phyloP scores from a whole-genome alignment of 106 monocot species.

The Apostasia ramifera region DNA sequence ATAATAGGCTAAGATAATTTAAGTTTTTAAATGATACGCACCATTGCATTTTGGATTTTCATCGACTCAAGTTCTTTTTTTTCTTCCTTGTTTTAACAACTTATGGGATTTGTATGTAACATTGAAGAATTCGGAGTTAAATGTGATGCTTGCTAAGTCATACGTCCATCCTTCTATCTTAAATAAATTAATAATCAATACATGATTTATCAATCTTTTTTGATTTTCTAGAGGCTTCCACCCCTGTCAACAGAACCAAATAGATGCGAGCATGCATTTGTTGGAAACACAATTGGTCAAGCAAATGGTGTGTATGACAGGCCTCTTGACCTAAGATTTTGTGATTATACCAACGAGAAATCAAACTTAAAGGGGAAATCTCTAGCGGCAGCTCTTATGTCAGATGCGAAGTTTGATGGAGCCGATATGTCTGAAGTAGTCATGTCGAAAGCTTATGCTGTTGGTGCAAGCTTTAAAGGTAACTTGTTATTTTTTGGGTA shows the following conservation, averaged over 20 bases:
- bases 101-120: no score
- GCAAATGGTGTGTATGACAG: conserved; percentile 99
- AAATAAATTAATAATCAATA: not conserved
- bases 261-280: conserved; percentile 86
- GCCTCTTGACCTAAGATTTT: conserved; percentile 87
- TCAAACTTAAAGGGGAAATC: conserved; percentile 88
- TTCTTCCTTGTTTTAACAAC: no score
- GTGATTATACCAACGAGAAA: conserved; percentile 82
- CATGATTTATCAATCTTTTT: not conserved
- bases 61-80: no score
- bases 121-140: no score
- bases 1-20: no score
- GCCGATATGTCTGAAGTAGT: conserved; percentile 96
- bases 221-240: conserved; percentile 66
- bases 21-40: no score
- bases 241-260: conserved; percentile 87
- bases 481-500: conserved; percentile 1
- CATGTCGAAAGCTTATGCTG: conserved; percentile 98
- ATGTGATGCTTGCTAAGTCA: no score
- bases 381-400: conserved; percentile 85
- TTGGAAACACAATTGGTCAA: conserved; percentile 97
- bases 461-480: conserved; percentile 94
- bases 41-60: no score
- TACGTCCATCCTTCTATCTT: no score
- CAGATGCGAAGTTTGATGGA: conserved; percentile 91